These are phyloP conservation scores for Orbilia quercus DNA, from an alignment of 2,329 filamentous ascomycete genomes.

Conservation along the genomic window DNA sequence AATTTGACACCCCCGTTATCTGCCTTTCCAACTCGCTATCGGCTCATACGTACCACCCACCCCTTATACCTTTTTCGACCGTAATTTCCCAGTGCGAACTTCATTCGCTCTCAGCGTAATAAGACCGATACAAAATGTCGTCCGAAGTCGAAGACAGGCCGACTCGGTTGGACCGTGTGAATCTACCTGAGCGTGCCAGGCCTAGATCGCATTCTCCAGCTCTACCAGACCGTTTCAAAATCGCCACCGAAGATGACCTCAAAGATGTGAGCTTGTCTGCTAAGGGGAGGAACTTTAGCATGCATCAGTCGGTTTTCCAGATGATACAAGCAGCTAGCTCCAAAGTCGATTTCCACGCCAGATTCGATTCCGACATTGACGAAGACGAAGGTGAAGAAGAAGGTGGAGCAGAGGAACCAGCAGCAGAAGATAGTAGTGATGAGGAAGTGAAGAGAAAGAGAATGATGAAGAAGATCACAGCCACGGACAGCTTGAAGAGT, in stretches of 20 bases:
- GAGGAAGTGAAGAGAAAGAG: conserved; percentile 55
- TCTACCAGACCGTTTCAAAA: conserved; percentile 54
- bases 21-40: conserved; percentile 25
- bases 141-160: conserved; percentile 55
- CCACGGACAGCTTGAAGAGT: conserved; percentile 37
- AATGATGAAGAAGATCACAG: conserved; percentile 43
- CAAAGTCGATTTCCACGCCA: conserved; percentile 80
- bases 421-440: conserved; percentile 59
- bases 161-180: conserved; percentile 52
- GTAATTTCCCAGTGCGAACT: conserved; percentile 39
- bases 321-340: conserved; percentile 90
- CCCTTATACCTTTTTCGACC: conserved; percentile 1
- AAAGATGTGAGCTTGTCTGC: conserved; percentile 62
- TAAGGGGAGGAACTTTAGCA: conserved; percentile 67
- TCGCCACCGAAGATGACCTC: conserved; percentile 48
- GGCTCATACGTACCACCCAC: neutral
- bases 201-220: conserved; percentile 56
- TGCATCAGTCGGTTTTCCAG: conserved; percentile 95
- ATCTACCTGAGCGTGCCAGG: conserved; percentile 40
- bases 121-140: conserved; percentile 56
- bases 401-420: conserved; percentile 73
- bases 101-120: conserved; percentile 23
- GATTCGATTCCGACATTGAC: conserved; percentile 78
- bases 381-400: conserved; percentile 75
- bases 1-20: conserved; percentile 49